Evolutionary conservation across 495 filamentous ascomycete species (phyloP).

Genomic region (Aspergillus leporis): DNA sequence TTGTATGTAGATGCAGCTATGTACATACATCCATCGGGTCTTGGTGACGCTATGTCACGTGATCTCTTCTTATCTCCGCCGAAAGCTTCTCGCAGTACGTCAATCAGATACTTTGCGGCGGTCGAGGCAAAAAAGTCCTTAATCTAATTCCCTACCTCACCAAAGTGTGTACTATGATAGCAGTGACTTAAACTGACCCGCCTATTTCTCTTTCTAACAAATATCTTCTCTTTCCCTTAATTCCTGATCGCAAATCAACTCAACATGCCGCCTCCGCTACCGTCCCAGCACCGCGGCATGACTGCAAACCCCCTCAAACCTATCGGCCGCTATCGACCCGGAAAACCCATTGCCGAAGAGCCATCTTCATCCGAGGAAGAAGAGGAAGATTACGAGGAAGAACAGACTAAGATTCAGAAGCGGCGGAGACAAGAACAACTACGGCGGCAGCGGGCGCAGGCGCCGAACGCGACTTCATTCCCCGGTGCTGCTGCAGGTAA

Average conservation of each 20-base stretch:
- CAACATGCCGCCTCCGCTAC: conserved; percentile 65
- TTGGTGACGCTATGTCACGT: not conserved
- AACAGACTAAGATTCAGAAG: conserved; percentile 37
- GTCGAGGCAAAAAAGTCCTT: not conserved
- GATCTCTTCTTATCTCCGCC: not conserved
- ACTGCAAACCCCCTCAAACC: conserved; percentile 87
- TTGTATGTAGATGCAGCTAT: too few species aligned
- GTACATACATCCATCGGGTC: too few species aligned
- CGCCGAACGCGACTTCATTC: conserved; percentile 65
- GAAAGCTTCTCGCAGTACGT: not conserved
- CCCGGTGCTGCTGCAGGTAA: conserved; percentile 43
- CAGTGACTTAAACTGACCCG: not conserved
- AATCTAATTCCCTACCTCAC: not conserved
- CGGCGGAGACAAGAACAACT: conserved; percentile 32
- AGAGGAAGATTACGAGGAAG: conserved; percentile 52
- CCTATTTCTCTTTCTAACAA: not conserved
- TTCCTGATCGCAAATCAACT: conserved; percentile 6
- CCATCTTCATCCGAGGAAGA: conserved; percentile 63
- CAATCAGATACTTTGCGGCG: not conserved
- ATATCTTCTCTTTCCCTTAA: not conserved
- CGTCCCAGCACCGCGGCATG: conserved; percentile 73
- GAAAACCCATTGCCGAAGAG: conserved; percentile 74
- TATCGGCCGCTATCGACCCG: conserved; percentile 69
- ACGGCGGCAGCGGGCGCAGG: conserved; percentile 48
- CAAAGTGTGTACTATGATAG: not conserved